Base-by-base conservation (phyloP, 2,329 filamentous ascomycete genomes). In the Aspergillus brasiliensis region DNA sequence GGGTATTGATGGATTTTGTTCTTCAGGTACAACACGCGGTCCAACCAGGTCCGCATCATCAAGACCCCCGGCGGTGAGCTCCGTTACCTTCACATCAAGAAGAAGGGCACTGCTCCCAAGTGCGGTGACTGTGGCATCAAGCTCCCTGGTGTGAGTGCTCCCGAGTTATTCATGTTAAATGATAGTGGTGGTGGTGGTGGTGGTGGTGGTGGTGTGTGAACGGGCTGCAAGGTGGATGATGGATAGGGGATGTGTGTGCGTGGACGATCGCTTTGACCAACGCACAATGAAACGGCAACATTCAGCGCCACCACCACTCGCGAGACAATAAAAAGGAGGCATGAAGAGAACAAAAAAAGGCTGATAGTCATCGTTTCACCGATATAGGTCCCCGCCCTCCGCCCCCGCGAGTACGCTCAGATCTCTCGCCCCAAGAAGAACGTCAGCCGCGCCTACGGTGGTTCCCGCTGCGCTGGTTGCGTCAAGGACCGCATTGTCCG, bases 401-500 rank as follows among this genome's bases (percentile, higher is more conserved):
- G 95, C 80, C 95, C 95, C 78, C 93, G 93, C 85, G 91, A 99
- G 86, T 99, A 99, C 85, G 85, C 95, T 75, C 89, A 90, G 80
- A 90, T 99, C 84, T 97, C 93, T 78, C 92, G 94, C 84, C 94
- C 96, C 80, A 92, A 97, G 89, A 99, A 99, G 92, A 97, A 92
- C 76, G 95, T 99, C 80, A 91, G 95, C 86, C 92, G 95, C 76
- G 93, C 95, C 77, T 99, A 99, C 82, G 93, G 95, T 81, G 95
- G 95, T 78, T 97, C 93, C 76, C 91, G 95, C 88, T 99, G 95
- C 86, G 92, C 91, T 79, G 95, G 92, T 87, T 99, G 95, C 83
- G 95, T 99, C 73, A 93, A 94, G 82, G 95, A 99, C 86, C 91
- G 95, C 75, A 91, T 99, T 73, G 92, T 97, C 73, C 92, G 95